phyloP scores from a whole-genome alignment of 1,284 basidiomycete species.

The Inonotus hispidus region DNA sequence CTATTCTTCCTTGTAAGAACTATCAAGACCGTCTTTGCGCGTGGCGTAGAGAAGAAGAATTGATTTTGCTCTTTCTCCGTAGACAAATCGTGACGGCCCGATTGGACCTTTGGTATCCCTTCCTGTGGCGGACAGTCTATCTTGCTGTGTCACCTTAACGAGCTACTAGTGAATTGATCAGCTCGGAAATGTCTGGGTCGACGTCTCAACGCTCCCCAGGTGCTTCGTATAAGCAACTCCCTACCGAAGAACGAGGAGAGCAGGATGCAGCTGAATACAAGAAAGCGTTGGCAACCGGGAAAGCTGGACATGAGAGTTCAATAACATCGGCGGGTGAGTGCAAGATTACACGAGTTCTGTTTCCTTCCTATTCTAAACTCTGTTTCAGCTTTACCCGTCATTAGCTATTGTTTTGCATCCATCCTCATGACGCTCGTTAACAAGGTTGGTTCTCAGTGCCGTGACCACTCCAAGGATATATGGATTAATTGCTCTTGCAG shows the following conservation, averaged over 20 bases:
- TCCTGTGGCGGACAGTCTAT: background rate
- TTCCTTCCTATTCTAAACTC: conserved; percentile 18
- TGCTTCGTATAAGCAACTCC: conserved; percentile 13
- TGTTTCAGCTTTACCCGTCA: conserved; percentile 64
- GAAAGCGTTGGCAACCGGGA: conserved; percentile 56
- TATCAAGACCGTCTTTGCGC: no score
- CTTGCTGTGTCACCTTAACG: no score
- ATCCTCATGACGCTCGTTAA: conserved; percentile 99
- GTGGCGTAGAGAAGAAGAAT: no score
- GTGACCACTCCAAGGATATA: conserved; percentile 6
- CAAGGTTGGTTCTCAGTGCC: conserved; percentile 56
- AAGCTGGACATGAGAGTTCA: conserved; percentile 30
- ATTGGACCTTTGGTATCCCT: background rate
- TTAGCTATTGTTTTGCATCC: conserved; percentile 90
- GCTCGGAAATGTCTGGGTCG: conserved; percentile 6
- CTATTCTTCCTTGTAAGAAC: background rate
- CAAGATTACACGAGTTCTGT: conserved; percentile 2
- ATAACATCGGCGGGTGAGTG: conserved; percentile 35
- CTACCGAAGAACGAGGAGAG: conserved; percentile 20
- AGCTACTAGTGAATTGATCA: no score
- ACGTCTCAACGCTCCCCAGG: conserved; percentile 11
- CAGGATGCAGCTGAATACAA: conserved; percentile 56
- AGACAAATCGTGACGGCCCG: background rate
- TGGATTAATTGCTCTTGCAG: conserved; percentile 34
- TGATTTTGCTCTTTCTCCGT: background rate